Base-by-base conservation (phyloP, 495 filamentous ascomycete species). In the Diplogelasinospora grovesii region DNA sequence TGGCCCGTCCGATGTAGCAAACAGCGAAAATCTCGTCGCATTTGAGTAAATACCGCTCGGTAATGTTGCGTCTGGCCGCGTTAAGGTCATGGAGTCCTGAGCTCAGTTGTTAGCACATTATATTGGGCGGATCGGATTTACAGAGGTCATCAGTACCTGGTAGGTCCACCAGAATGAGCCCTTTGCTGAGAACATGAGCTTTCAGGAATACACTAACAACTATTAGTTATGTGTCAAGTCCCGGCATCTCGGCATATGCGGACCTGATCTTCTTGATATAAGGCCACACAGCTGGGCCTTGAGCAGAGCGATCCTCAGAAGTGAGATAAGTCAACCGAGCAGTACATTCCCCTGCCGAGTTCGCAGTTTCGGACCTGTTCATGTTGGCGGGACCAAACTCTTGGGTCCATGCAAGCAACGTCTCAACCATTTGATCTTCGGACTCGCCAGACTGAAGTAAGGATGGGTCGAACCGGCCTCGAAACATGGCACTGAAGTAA, bases 11-110 rank as follows among this genome's bases (percentile, higher is more conserved):
- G 20, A 57, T 61, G 10, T 39, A 22, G 23, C 54, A 53, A 8
- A 66, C 52, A 7, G 45, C 57, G 36, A 65, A 64, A n/a, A 68
- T 64, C 39, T 68, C 59, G 37, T 68, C 55, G 30, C 62, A 65
- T 22, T 55, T 11, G 19, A 56, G 41, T 0, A 65, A 39, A 47
- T 68, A 64, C 0, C 59, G 52, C 44, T 65, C 60, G 2, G 64
- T 65, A 18, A 65, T 59, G 20, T 53, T 56, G 20, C 45, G 44
- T 9, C 64, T 45, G 22, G 64, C 64, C 11, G 55, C 39, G 39
- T 68, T 68, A 10, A 57, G 34, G 39, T 68, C 64, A 2, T 46
- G 52, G n/a, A 63, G 47, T n/a, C n/a, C n/a, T n/a, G n/a, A n/a
- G n/a, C n/a, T n/a, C n/a, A n/a, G n/a, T n/a, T n/a, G n/a, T n/a